Conservation (phyloP, 2,329 filamentous ascomycete genomes). For the Scorias spongiosa region DNA sequence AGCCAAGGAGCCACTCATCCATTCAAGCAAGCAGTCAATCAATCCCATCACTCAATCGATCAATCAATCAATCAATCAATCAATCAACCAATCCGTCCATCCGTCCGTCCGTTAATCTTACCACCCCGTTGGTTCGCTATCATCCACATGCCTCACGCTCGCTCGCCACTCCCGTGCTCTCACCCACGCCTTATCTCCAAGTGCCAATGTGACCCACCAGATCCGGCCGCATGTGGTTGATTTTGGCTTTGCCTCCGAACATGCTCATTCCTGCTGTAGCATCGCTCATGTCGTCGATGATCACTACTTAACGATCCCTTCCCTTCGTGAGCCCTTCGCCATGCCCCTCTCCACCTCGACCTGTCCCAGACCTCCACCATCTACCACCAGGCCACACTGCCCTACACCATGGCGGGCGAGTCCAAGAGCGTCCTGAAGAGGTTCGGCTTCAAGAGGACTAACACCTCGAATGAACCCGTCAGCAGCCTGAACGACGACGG, state of each 20-base stretch:
- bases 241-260: background rate
- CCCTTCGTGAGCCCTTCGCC: background rate
- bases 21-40: too few relatives aligned
- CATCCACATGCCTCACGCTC: too few relatives aligned
- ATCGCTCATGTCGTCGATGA: background rate
- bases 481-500: slow-evolving; percentile 4
- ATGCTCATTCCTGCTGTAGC: background rate
- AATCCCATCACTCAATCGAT: too few relatives aligned
- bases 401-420: slow-evolving; percentile 3
- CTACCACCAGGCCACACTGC: background rate
- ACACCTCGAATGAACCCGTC: slow-evolving; percentile 7
- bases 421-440: slow-evolving; percentile 7
- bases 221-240: background rate
- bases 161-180: background rate
- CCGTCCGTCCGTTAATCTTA: too few relatives aligned
- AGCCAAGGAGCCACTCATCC: too few relatives aligned
- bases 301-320: background rate
- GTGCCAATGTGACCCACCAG: background rate
- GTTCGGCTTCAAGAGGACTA: slow-evolving; percentile 12
- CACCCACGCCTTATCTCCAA: background rate
- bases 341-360: background rate
- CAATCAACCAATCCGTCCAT: too few relatives aligned
- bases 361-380: background rate
- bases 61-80: too few relatives aligned
- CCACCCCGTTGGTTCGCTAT: too few relatives aligned